Percentiles rank a stretch among this genome's conserved stretches.
Evolutionary conservation across 805 yeast genomes (phyloP).

Genomic region (Kodamaea neixiangensis): DNA sequence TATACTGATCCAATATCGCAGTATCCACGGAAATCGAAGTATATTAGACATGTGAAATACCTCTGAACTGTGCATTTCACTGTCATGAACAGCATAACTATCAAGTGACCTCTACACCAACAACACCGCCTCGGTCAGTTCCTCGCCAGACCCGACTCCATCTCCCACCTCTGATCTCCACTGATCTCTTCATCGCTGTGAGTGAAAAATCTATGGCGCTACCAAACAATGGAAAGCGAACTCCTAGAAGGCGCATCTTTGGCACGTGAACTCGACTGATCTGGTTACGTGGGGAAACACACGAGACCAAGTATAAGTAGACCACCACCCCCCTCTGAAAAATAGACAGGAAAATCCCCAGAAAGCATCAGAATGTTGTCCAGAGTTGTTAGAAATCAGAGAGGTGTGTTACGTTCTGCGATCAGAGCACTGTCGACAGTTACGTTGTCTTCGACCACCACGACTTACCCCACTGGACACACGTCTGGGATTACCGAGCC

Average conservation of each 20-base stretch:
- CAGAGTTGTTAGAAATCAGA: constrained; percentile 7
- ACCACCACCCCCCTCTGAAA: not conserved
- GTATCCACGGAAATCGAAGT: not conserved
- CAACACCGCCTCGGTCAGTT: not conserved
- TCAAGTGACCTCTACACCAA: not conserved
- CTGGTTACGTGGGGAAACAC: constrained; percentile 9
- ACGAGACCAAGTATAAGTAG: constrained; percentile 1
- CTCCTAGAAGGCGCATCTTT: not conserved
- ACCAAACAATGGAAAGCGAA: constrained; percentile 1
- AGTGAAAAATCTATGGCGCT: not conserved
- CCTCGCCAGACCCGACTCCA: not conserved
- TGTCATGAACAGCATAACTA: not conserved
- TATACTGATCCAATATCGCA: not conserved
- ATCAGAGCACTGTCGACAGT: constrained; percentile 13
- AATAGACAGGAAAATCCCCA: not conserved
- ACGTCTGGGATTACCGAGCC: constrained; percentile 37
- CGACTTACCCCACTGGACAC: constrained; percentile 45
- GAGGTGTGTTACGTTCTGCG: constrained; percentile 5
- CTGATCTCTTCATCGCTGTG: not conserved
- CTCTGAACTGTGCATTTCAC: not conserved
- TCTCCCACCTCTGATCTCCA: no score
- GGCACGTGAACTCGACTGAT: constrained; percentile 9
- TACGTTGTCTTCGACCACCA: constrained; percentile 33
- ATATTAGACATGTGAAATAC: not conserved
- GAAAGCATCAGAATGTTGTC: constrained; percentile 4